These are phyloP conservation scores for Fragaria ananassa DNA, from an alignment of 306 rosid species.

Conservation along the genomic window DNA sequence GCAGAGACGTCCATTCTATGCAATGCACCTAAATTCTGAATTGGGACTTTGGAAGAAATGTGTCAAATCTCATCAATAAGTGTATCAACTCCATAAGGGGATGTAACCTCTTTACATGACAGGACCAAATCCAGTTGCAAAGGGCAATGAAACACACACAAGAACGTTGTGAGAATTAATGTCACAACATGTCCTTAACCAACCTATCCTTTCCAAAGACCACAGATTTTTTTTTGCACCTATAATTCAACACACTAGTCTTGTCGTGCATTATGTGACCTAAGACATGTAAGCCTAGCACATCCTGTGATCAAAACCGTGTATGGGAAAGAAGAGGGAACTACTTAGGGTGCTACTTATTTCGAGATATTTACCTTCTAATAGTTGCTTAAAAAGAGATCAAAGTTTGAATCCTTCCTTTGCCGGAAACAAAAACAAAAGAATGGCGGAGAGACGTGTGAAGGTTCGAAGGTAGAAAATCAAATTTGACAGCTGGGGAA, in stretches of 20 bases:
- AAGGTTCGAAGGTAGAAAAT: neutral
- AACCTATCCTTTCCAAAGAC: neutral
- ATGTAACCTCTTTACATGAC: neutral
- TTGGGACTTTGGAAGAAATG: neutral
- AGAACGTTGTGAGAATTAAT: conserved; percentile 20
- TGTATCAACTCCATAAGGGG: neutral
- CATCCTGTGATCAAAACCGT: neutral
- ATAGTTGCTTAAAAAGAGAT: no score
- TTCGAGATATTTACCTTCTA: no score
- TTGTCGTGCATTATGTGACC: neutral
- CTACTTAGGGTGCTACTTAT: no score
- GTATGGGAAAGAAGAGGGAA: neutral
- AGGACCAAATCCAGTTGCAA: neutral
- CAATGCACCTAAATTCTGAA: conserved; percentile 10
- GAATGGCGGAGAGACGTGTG: neutral
- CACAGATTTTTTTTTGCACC: conserved; percentile 11
- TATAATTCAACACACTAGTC: neutral
- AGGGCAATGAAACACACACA: neutral
- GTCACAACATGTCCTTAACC: conserved; percentile 10
- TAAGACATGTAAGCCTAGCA: neutral
- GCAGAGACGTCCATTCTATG: neutral
- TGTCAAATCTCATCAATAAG: neutral
- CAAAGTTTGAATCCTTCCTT: neutral
- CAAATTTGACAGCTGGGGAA: neutral
- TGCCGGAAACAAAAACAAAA: neutral